phyloP scores from a whole-genome alignment of 208 protist genomes.

The Trypanosoma theileri region DNA sequence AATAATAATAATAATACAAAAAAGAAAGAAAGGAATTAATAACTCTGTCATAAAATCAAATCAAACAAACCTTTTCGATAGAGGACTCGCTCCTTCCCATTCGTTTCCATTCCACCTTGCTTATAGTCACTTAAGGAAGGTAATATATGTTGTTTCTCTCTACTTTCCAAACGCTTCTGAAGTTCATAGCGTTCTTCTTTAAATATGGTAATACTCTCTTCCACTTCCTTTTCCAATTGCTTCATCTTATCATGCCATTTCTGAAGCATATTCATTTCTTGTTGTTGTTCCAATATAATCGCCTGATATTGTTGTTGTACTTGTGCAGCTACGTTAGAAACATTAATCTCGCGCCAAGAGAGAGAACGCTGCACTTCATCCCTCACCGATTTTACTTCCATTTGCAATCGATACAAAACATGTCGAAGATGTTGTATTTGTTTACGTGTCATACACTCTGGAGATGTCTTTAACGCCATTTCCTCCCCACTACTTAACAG shows the following conservation, averaged over 20 bases:
- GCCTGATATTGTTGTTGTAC: slow-evolving; percentile 19
- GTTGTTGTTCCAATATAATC: slow-evolving; percentile 20
- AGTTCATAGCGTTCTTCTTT: background rate
- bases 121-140: background rate
- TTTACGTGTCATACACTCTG: background rate
- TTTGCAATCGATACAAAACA: background rate
- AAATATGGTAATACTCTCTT: background rate
- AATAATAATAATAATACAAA: too few relatives aligned
- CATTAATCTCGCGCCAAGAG: background rate
- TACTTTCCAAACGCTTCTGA: background rate
- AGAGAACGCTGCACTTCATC: background rate
- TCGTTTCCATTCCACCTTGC: background rate
- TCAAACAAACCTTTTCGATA: slow-evolving; percentile 11
- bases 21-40: too few relatives aligned
- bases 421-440: slow-evolving; percentile 2
- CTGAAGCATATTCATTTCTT: slow-evolving; percentile 19
- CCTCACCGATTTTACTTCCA: background rate
- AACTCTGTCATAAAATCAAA: slow-evolving; percentile 10
- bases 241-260: slow-evolving; percentile 8
- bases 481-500: background rate
- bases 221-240: slow-evolving; percentile 1
- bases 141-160: background rate
- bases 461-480: background rate
- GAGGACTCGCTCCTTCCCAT: background rate
- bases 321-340: background rate